Evolutionary conservation across 2,329 filamentous ascomycete genomes (phyloP), one percentile per base, ranked within the genome.

Genomic region (Microsporum canis): DNA sequence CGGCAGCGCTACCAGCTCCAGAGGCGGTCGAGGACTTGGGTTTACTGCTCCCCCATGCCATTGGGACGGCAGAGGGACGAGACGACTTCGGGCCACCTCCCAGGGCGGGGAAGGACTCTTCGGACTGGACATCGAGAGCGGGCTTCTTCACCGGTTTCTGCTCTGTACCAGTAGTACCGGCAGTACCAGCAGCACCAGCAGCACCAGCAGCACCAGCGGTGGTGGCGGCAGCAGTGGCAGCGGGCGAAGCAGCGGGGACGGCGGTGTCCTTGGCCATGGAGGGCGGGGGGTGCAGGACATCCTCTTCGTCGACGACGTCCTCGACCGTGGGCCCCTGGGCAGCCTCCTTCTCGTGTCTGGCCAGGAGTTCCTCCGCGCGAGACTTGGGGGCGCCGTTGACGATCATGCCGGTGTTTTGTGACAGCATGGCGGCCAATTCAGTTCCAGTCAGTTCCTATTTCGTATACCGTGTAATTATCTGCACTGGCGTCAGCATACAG

Each of bases 101-200:
- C 55, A 99, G 83, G 68, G 91, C 86, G n/a, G 94, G 94, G 81
- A 99, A 99, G 63, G 89, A 79, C 75, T 97, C 91, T 71, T 95
- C 88, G 17, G 89, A 95, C 70, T 89, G 83, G 23, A 89, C 91
- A 74, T 97, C 89, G 64, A 96, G 38, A 36, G 71, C 70, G 31
- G 71, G 63, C 61, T 82, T 78, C 39, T 79, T 63, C 34, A 60
- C 63, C 3, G 69, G 56, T 86, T 86, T 71, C 88, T 84, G 78
- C 31, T 27, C 34, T 5, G 90, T 59, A 82, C 84, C 60, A 73
- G 75, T 74, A 78, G 79, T 55, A 77, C 76, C 60, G 80, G 75
- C 59, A 77, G 76, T 65, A 72, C 17, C 17, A 36, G 34, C 2
- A 5, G 34, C 1, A 10, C 10, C 34, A 36, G 73, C 59, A 59